Evolutionary conservation across 129 eudicot genomes (phyloP).

Genomic region (Silybum marianum): DNA sequence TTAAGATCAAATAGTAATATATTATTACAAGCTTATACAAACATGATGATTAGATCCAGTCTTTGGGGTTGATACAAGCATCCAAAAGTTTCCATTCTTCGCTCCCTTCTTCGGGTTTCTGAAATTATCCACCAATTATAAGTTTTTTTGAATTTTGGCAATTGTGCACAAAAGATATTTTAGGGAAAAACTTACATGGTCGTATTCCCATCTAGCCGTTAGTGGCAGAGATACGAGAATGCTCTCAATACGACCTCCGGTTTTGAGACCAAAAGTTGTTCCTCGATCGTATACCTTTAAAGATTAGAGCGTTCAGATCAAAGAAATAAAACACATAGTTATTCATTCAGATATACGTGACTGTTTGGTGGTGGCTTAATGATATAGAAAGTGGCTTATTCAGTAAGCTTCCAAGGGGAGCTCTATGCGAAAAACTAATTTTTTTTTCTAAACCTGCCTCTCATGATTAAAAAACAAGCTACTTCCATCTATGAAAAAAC

Average conservation of each 20-base stretch:
- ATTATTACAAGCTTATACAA: constrained; percentile 24
- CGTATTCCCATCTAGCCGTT: constrained; percentile 98
- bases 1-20: constrained; percentile 8
- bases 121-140: background rate
- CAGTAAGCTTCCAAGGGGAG: no score
- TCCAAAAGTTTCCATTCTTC: constrained; percentile 99
- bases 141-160: background rate
- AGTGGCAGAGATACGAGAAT: constrained; percentile 97
- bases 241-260: constrained; percentile 98
- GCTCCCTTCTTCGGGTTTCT: constrained; percentile 95
- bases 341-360: no score
- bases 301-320: background rate
- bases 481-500: background rate
- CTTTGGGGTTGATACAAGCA: constrained; percentile 97
- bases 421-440: no score
- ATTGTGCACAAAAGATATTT: background rate
- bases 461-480: background rate
- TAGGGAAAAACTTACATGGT: constrained; percentile 61
- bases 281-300: constrained; percentile 95
- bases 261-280: constrained; percentile 97
- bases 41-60: constrained; percentile 57
- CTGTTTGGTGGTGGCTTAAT: no score
- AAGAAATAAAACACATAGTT: background rate
- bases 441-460: background rate
- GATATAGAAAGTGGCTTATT: no score